Base-by-base conservation (phyloP, 179 eudicot species). In the Gypsophila paniculata region DNA sequence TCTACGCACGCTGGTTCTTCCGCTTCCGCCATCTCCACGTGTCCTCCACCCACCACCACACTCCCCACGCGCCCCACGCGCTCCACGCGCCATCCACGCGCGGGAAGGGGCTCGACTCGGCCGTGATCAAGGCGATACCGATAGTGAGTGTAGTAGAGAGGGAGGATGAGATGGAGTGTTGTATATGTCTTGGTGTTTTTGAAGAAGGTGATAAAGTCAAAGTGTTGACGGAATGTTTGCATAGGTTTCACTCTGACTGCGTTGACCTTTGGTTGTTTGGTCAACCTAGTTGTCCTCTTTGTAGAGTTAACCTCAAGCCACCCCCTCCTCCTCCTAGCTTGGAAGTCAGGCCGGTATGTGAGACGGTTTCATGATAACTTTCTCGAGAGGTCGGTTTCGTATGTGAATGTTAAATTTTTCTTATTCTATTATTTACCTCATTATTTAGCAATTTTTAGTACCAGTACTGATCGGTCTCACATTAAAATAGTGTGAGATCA, bases 201-300 rank as follows among this genome's bases (percentile, higher is more conserved):
- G 82, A 78, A 7, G 96, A 88, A 6, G 88, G 88, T 1, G 97
- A 91, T 11, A 86, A 85, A 64, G 91, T 90, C 0, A 90, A 86
- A 34, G 85, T 88, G 9, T 76, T 90, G 84, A 86, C 89, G 0
- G 39, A 54, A 9, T 91, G 97, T 68, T 34, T 57, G 0, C 97
- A 91, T 65, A 71, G 81, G 38, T 91, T 80, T 70, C 97, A 91
- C 77, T 85, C 86, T 0, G 93, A 81, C 65, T 91, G 97, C 65
- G 86, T 91, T 15, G 97, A 91, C 73, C 82, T 55, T 74, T 91
- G 97, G 97, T 81, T 91, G 8, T 39, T 34, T 8, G 60, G 79
- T 60, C 96, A 84, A 25, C 71, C 96, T 12, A 91, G 81, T 61
- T 91, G 97, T 67, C 97, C 97, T 0, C 83, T 91, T 44, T 91